Evolutionary conservation across 2,329 filamentous ascomycete species (phyloP), one percentile per base, ranked within the genome.

Genomic region (Exutisphaerella laricina): DNA sequence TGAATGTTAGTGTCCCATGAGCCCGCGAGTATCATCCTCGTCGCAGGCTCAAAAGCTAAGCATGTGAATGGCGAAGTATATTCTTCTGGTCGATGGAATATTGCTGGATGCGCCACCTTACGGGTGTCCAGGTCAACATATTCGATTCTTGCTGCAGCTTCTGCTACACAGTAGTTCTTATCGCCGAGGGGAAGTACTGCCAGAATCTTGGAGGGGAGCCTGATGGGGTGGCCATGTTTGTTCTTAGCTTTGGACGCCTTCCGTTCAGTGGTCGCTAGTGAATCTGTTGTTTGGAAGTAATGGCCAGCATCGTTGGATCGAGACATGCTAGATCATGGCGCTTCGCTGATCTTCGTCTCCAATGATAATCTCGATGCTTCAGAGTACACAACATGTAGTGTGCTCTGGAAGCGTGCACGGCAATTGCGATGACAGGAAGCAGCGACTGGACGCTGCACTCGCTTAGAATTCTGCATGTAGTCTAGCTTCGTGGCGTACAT

Each of bases 1-100:
- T 88, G 95, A 45, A 97, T 77, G 14, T 79, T 76, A 68, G 94
- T 95, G 68, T 98, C 90, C 92, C 92, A 98, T 46, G 83, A 92
- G 23, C 89, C 90, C 17, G 88, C 88, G 64, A 88, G 96, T 8
- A 96, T 61, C 1, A 75, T 84, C 38, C 59, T 56, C 4, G 59
- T 58, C 9, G 43, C 38, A 3, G 70, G 63, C 10, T 79, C 81
- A 25, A 87, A 71, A 12, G 84, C 79, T 20, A 94, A 66, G 53
- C 84, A 85, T 7, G 87, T 90, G 7, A 95, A 72, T 1, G 92
- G 92, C n/a, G n/a, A n/a, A n/a, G n/a, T n/a, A n/a, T n/a, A n/a
- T n/a, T n/a, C n/a, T n/a, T n/a, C n/a, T n/a, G n/a, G n/a, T n/a
- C n/a, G n/a, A n/a, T n/a, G n/a, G n/a, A n/a, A n/a, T n/a, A n/a